Evolutionary conservation across 2,329 filamentous ascomycete genomes (phyloP).

Genomic region (Aureobasidium sp.): DNA sequence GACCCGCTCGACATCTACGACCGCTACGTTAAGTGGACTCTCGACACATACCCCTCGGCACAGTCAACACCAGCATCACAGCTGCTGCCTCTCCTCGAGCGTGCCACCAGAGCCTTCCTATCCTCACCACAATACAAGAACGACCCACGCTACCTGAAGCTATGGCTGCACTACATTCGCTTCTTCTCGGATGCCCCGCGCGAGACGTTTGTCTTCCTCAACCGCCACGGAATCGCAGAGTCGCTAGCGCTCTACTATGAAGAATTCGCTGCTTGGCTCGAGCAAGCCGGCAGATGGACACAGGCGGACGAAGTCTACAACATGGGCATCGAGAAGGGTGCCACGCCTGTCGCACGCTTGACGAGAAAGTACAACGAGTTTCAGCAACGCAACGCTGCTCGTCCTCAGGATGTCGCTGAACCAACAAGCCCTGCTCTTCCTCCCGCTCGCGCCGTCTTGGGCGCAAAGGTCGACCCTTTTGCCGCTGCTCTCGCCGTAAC

Average conservation of each 20-base stretch:
- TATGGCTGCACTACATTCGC: slow-evolving; percentile 91
- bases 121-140: slow-evolving; percentile 85
- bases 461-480: slow-evolving; percentile 81
- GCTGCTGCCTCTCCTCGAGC: slow-evolving; percentile 79
- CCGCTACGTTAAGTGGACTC: slow-evolving; percentile 92
- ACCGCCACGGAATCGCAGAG: slow-evolving; percentile 82
- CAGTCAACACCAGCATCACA: slow-evolving; percentile 90
- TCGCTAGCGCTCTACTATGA: slow-evolving; percentile 88
- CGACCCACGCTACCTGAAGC: slow-evolving; percentile 82
- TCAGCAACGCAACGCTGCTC: slow-evolving; percentile 66
- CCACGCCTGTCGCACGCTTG: slow-evolving; percentile 71
- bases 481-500: slow-evolving; percentile 45
- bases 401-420: slow-evolving; percentile 53
- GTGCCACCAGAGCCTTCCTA: slow-evolving; percentile 85
- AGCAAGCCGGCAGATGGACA: slow-evolving; percentile 72
- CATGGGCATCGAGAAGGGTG: slow-evolving; percentile 81
- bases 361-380: slow-evolving; percentile 91
- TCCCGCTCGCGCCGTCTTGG: slow-evolving; percentile 72
- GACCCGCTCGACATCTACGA: slow-evolving; percentile 95
- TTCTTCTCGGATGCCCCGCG: slow-evolving; percentile 90
- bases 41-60: slow-evolving; percentile 89
- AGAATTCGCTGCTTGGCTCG: slow-evolving; percentile 90
- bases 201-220: slow-evolving; percentile 86
- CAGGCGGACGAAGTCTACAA: slow-evolving; percentile 94
- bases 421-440: slow-evolving; percentile 85